Base-by-base conservation (phyloP, 2,329 filamentous ascomycete genomes). In the Colletotrichum neosansevieriae region DNA sequence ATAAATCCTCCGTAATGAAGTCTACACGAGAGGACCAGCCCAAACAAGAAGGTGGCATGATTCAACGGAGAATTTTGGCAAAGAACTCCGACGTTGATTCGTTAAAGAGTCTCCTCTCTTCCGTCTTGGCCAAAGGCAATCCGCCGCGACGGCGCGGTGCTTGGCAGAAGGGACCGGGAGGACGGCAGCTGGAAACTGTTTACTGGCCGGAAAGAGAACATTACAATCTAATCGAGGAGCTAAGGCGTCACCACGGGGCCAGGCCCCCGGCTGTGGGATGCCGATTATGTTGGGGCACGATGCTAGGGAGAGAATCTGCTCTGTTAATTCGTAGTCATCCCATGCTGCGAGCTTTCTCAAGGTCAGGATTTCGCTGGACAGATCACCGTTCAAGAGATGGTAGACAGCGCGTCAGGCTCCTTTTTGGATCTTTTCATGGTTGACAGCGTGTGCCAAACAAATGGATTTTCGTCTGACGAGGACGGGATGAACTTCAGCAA, bases 381-480 rank as follows among this genome's bases (percentile, higher is more conserved):
- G 53, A n/a, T 58, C 15, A 6, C 24, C n/a, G 29, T 45, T 11
- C n/a, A 58, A 34, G 24, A 34, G 9, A 34, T 47, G 19, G 40
- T 21, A 47, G 24, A 9, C 21, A 36, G 17, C 38, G 15, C 38
- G n/a, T n/a, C 36, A n/a, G 29, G 19, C 42, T 64, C 53, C 19
- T 34, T 42, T 44, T 44, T 34, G 34, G 50, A n/a, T 59, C 17
- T 32, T 32, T 59, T 29, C 36, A 24, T 47, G 21, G 62, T 24
- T 45, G 34, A 24, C 44, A 51, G 56, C n/a, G 63, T 40, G 63
- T 65, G 17, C 24, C 56, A 65, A 47, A 49, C 47, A 61, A 6
- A 65, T 34, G 32, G 45, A 15, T 10, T 50, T 47, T 32, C 17
- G 38, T 60, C 40, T 54, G 56, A 24, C 47, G 36, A 21, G 17